phyloP scores from a whole-genome alignment of 2,329 filamentous ascomycete genomes.

The Plenodomus biglobosus region DNA sequence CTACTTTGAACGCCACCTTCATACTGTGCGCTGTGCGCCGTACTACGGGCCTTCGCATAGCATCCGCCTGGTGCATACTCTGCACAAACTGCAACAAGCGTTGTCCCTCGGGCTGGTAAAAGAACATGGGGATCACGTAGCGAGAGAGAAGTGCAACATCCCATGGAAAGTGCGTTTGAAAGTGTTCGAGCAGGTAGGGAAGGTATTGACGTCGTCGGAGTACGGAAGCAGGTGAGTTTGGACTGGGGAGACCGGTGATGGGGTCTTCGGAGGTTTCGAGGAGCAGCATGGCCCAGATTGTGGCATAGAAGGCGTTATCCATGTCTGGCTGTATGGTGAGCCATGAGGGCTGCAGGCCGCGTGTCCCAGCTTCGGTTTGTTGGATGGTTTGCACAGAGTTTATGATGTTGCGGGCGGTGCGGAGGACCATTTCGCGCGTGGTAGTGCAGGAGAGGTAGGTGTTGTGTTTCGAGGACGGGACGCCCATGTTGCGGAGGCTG shows the following conservation, averaged over 20 bases:
- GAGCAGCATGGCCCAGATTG: conserved; percentile 67
- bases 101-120: conserved; percentile 55
- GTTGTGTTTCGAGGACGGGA: conserved; percentile 41
- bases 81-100: conserved; percentile 57
- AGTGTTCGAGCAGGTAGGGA: conserved; percentile 64
- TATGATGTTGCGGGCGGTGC: conserved; percentile 79
- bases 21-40: conserved; percentile 11
- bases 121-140: conserved; percentile 65
- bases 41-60: conserved; percentile 51
- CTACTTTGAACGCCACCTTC: conserved; percentile 54
- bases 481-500: conserved; percentile 59
- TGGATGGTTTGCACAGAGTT: conserved; percentile 63
- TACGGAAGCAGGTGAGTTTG: conserved; percentile 7
- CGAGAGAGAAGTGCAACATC: conserved; percentile 72
- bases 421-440: conserved; percentile 68
- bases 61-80: conserved; percentile 59
- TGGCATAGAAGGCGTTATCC: conserved; percentile 67
- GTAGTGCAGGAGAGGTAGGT: conserved; percentile 66
- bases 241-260: conserved; percentile 16
- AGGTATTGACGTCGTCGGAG: conserved; percentile 58
- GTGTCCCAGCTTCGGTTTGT: conserved; percentile 23
- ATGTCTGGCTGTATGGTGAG: conserved; percentile 49
- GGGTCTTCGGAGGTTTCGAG: conserved; percentile 39
- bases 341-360: conserved; percentile 31
- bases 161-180: conserved; percentile 67